phyloP scores from a whole-genome alignment of 2,329 filamentous ascomycete species.

The Stemphylium vesicarium region DNA sequence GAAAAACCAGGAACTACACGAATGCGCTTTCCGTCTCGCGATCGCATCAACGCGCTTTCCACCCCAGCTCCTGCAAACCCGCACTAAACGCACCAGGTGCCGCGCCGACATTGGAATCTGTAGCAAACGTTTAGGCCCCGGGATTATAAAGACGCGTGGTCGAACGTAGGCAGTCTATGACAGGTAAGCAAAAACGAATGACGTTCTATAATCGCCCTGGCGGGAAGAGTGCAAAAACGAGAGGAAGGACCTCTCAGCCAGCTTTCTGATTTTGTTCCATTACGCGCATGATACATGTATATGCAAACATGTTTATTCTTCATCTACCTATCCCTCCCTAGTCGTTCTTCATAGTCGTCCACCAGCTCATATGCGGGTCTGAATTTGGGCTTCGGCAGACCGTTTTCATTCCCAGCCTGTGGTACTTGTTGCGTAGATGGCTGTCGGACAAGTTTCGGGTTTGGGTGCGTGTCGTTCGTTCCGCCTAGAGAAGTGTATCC shows the following conservation, averaged over 20 bases:
- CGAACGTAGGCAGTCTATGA: too few relatives aligned
- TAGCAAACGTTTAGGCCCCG: too few relatives aligned
- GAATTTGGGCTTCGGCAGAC: slow-evolving; percentile 35
- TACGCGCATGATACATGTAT: not conserved
- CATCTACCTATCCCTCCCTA: slow-evolving; percentile 47
- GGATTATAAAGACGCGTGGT: too few relatives aligned
- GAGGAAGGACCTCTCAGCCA: not conserved
- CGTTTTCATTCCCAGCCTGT: slow-evolving; percentile 20
- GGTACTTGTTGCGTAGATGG: slow-evolving; percentile 26
- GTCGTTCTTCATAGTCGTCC: slow-evolving; percentile 50
- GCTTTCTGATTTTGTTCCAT: not conserved
- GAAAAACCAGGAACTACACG: too few relatives aligned
- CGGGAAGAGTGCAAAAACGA: not conserved
- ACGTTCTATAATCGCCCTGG: too few relatives aligned
- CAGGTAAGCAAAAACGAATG: too few relatives aligned
- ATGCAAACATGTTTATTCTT: not conserved
- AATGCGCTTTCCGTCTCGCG: too few relatives aligned
- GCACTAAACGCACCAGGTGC: too few relatives aligned
- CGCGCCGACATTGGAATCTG: too few relatives aligned
- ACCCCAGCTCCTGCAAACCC: too few relatives aligned
- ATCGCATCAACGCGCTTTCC: too few relatives aligned
- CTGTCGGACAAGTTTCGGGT: slow-evolving; percentile 65
- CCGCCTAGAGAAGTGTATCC: slow-evolving; percentile 95
- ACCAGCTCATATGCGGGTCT: slow-evolving; percentile 50
- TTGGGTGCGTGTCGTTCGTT: slow-evolving; percentile 85